Evolutionary conservation across 1,284 basidiomycete genomes (phyloP).

Genomic region (Boletellus sp.): DNA sequence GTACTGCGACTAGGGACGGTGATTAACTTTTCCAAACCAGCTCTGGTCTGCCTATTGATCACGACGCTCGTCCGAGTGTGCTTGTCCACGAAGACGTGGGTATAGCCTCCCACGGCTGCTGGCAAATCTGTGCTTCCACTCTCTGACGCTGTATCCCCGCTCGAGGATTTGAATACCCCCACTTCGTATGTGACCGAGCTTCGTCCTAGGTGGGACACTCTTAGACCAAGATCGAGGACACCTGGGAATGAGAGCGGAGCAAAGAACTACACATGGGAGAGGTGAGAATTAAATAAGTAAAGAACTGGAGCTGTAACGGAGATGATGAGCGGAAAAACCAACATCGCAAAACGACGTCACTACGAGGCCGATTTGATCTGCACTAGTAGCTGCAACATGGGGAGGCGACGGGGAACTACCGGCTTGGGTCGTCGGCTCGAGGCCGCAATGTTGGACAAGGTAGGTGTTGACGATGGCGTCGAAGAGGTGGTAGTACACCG

Average conservation of each 20-base stretch:
- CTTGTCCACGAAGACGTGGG: conserved; percentile 74
- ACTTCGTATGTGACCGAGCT: conserved; percentile 76
- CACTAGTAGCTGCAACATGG: no score
- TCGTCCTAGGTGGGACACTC: conserved; percentile 59
- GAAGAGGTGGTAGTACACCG: conserved; percentile 75
- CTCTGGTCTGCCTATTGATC: conserved; percentile 32
- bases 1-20: neutral
- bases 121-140: conserved; percentile 33
- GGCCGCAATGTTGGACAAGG: conserved; percentile 56
- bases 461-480: conserved; percentile 75
- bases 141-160: neutral
- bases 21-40: conserved; percentile 16
- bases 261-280: conserved; percentile 56
- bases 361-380: conserved; percentile 58
- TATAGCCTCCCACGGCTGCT: conserved; percentile 71
- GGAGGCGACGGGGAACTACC: no score
- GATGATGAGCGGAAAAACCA: neutral
- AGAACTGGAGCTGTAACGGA: no score
- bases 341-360: conserved; percentile 63
- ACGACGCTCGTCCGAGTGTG: conserved; percentile 48
- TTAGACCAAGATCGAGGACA: conserved; percentile 60
- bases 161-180: conserved; percentile 55
- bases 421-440: conserved; percentile 38
- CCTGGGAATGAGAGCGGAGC: conserved; percentile 66
- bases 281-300: neutral